Base-by-base conservation (phyloP, 73 alveolate species). In the Loxodes magnus region DNA sequence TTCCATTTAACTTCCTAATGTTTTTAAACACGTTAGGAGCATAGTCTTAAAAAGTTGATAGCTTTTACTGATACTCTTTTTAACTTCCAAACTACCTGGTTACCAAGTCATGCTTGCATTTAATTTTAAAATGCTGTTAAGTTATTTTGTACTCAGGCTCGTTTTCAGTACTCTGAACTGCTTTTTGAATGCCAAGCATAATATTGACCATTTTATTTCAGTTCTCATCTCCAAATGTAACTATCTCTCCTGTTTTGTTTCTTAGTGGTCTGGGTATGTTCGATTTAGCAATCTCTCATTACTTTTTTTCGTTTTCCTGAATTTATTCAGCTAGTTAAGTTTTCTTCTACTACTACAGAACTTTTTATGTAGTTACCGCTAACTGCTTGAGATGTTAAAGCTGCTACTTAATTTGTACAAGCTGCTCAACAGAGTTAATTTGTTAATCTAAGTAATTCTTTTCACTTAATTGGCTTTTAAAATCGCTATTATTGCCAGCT, bases 151-250 rank as follows among this genome's bases (percentile, higher is more conserved):
- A 56, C 15, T 60, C 61, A 37, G 54, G 39, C 38, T 46, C 12
- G 72, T 92, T 49, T 75, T 53, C 67, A 70, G 81, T 67, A 24
- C 82, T 49, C 23, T 80, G 80, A 35, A 85, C 79, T 12, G 96
- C 90, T 38, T 86, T 76, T 64, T 86, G 82, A 0, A 86, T 86
- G 14, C 97, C 97, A 20, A 86, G 63, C 97, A 86, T 86, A 56
- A 86, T 86, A 43, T 86, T 82, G 44, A 81, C 63, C 24, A 86
- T 91, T 17, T 81, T 38, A 56, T 86, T 86, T 70, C 88, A 86
- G 41, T 80, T 83, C 41, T 81, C 88, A 65, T 86, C 94, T 15
- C 89, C 92, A 25, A 72, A 73, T 46, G 80, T 84, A 17, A 86
- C 70, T 0, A 72, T 23, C 15, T 38, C 21, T 22, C 63, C 50